Evolutionary conservation across 2,329 filamentous ascomycete species (phyloP), one percentile per base, ranked within the genome.

Genomic region (Beauveria bassiana): DNA sequence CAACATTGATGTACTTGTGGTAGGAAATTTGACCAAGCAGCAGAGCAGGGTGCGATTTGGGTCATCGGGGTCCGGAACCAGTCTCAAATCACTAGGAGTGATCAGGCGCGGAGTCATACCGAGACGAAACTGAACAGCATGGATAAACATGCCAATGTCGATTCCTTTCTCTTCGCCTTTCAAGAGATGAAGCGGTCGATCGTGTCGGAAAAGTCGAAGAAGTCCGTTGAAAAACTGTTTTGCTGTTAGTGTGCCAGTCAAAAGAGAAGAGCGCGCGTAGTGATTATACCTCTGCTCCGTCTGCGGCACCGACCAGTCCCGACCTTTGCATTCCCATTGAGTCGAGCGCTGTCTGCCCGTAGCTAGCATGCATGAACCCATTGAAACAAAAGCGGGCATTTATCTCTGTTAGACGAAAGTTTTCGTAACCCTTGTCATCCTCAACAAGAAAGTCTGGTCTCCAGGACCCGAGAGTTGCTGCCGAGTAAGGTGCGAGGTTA

Each of bases 371-470:
- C 64, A 75, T 61, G 24, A 71, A 74, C 0, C 72, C 73, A 54
- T 77, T 78, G 61, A 77, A 77, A 7, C 69, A 67, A 47, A 77
- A 78, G 1, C 75, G 69, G 1, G 73, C 74, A 54, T 78, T 78
- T 40, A 78, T 77, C 24, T 78, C 76, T 1, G 73, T 75, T 3
- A 78, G 71, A 8, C 69, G 62, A 28, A 69, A 73, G 16, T 65
- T 67, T 40, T 74, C 69, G 18, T 59, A 62, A 1, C 61, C 43
- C 1, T 51, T 45, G 18, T 68, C 52, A 2, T 72, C 66, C 28
- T 74, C 73, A 1, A 77, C 68, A 1, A 78, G 63, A 53, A 77
- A 76, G 52, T 77, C 74, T 8, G 76, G 75, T 18, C 75, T 68
- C 71, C 74, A 76, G 1, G 73, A 75, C 3, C 72, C 73, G 5